Evolutionary conservation across 768 basidiomycete genomes (phyloP).

Genomic region (Lentinula boryana): DNA sequence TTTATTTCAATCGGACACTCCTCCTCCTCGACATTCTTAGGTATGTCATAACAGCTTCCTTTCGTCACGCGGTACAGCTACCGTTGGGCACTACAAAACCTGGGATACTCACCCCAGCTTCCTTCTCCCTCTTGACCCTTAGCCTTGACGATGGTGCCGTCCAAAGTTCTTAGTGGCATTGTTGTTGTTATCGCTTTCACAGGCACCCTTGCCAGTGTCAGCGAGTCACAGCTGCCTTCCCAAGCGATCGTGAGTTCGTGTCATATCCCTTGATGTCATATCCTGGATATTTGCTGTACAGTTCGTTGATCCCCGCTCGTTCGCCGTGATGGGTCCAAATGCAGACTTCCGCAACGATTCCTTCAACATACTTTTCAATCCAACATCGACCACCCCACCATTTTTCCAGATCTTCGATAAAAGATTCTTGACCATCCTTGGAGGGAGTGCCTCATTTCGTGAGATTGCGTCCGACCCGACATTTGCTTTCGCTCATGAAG

Average conservation of each 20-base stretch:
- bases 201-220: not conserved
- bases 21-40: not conserved
- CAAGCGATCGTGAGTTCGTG: conserved; percentile 4
- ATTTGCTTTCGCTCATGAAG: conserved; percentile 77
- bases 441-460: conserved; percentile 48
- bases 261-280: not conserved
- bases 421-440: conserved; percentile 56
- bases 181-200: not conserved
- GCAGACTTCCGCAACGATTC: conserved; percentile 11
- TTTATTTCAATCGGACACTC: not conserved
- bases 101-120: not conserved
- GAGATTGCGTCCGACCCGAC: conserved; percentile 54
- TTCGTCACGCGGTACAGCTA: not conserved
- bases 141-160: not conserved
- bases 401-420: conserved; percentile 48
- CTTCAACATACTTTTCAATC: conserved; percentile 29
- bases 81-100: not conserved
- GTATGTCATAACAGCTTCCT: not conserved
- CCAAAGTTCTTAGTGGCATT: not conserved
- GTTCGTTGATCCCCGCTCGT: conserved; percentile 28
- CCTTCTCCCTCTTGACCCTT: not conserved
- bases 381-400: conserved; percentile 35
- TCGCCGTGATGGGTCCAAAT: conserved; percentile 32
- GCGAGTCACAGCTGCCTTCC: not conserved
- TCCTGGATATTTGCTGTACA: conserved; percentile 11